Evolutionary conservation across 2,329 filamentous ascomycete species (phyloP).

Genomic region (Raffaelea deltoideospora): DNA sequence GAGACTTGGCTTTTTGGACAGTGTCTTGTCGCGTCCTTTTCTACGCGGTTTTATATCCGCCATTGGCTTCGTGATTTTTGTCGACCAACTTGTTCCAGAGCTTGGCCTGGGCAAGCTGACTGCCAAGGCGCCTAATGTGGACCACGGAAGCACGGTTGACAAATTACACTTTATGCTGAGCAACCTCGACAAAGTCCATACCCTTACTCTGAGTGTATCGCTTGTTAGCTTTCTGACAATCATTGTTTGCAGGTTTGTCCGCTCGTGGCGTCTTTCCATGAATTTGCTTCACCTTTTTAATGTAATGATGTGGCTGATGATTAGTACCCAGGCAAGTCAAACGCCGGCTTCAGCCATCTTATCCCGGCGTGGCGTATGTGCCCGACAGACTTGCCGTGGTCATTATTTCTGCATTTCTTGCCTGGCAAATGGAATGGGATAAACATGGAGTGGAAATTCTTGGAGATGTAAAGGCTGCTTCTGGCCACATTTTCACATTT

Average conservation of each 20-base stretch:
- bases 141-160: constrained; percentile 72
- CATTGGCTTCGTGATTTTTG: constrained; percentile 89
- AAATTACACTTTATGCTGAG: constrained; percentile 68
- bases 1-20: constrained; percentile 82
- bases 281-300: neutral
- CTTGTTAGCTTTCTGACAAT: constrained; percentile 72
- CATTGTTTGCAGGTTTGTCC: constrained; percentile 65
- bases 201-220: constrained; percentile 61
- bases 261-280: no score
- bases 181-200: constrained; percentile 52
- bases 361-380: constrained; percentile 69
- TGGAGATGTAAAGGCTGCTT: constrained; percentile 61
- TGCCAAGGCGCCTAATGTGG: constrained; percentile 43
- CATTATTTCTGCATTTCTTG: constrained; percentile 65
- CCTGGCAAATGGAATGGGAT: constrained; percentile 67
- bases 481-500: constrained; percentile 61
- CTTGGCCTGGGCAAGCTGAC: constrained; percentile 59
- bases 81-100: constrained; percentile 88
- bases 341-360: constrained; percentile 61
- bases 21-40: constrained; percentile 84
- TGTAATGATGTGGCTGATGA: neutral
- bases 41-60: constrained; percentile 92
- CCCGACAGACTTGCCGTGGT: constrained; percentile 88
- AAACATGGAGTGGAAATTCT: constrained; percentile 67
- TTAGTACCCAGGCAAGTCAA: constrained; percentile 72